These are phyloP conservation scores for Cystobasidiopsis lactophilus DNA, from an alignment of 768 basidiomycete species.

Conservation along the genomic window DNA sequence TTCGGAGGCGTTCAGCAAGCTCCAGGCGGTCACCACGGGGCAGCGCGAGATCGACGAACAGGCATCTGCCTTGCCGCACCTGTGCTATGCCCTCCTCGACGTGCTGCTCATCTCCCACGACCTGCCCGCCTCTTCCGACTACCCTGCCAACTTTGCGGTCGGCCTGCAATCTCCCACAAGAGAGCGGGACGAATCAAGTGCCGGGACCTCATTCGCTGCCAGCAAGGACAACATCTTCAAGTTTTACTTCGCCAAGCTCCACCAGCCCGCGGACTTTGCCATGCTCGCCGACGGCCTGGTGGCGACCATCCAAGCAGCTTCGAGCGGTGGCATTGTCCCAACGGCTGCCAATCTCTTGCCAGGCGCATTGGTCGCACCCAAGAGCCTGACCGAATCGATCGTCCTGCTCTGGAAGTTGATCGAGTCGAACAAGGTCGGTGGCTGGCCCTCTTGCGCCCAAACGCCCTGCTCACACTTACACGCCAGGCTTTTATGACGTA, in stretches of 20 bases:
- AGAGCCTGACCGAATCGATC: constrained; percentile 14
- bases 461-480: background rate
- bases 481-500: constrained; percentile 66
- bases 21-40: background rate
- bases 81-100: constrained; percentile 29
- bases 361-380: background rate
- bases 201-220: background rate
- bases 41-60: constrained; percentile 18
- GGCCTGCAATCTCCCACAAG: background rate
- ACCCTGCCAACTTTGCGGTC: background rate
- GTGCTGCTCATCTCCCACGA: constrained; percentile 35
- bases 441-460: background rate
- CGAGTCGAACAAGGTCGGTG: constrained; percentile 65
- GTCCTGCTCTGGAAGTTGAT: constrained; percentile 62
- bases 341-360: background rate
- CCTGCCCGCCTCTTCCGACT: background rate
- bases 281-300: constrained; percentile 56
- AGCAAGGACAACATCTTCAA: constrained; percentile 64
- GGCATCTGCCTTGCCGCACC: constrained; percentile 36
- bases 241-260: constrained; percentile 82
- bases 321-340: background rate
- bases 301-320: too few species aligned
- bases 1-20: background rate
- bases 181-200: background rate
- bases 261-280: constrained; percentile 68